Conservation (phyloP, 768 basidiomycete species). For the Boletus edulis region DNA sequence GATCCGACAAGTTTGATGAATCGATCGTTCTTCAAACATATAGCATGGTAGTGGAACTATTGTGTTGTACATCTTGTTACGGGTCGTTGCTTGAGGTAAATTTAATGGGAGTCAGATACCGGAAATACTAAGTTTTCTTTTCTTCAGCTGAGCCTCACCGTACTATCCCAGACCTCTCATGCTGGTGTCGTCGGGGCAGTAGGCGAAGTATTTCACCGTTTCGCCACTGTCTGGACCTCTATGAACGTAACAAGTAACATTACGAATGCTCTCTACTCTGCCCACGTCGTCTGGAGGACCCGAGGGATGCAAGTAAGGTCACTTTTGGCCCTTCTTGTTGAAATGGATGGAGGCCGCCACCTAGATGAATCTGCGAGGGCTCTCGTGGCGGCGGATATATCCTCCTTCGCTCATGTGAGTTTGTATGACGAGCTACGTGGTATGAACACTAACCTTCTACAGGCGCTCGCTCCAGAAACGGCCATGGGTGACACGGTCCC, state of each 20-base stretch:
- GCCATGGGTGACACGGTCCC: slow-evolving; percentile 36
- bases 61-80: slow-evolving; percentile 63
- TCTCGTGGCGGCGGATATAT: slow-evolving; percentile 58
- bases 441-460: not conserved
- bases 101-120: not conserved
- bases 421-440: not conserved
- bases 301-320: slow-evolving; percentile 65
- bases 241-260: slow-evolving; percentile 63
- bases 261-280: slow-evolving; percentile 55
- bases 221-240: slow-evolving; percentile 72
- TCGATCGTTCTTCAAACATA: slow-evolving; percentile 50
- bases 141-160: slow-evolving; percentile 48
- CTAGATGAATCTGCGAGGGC: slow-evolving; percentile 55
- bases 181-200: slow-evolving; percentile 56
- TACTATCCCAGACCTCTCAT: slow-evolving; percentile 52
- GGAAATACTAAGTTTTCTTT: not conserved
- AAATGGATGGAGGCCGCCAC: slow-evolving; percentile 60
- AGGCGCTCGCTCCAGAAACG: slow-evolving; percentile 43
- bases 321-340: slow-evolving; percentile 58
- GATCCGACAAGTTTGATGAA: slow-evolving; percentile 33
- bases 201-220: slow-evolving; percentile 70
- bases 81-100: slow-evolving; percentile 65
- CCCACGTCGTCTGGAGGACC: slow-evolving; percentile 62
- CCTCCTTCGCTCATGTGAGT: slow-evolving; percentile 60
- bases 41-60: slow-evolving; percentile 54